Base-by-base conservation (phyloP, 192 early-diverging fungal species). In the Podila minutissima region DNA sequence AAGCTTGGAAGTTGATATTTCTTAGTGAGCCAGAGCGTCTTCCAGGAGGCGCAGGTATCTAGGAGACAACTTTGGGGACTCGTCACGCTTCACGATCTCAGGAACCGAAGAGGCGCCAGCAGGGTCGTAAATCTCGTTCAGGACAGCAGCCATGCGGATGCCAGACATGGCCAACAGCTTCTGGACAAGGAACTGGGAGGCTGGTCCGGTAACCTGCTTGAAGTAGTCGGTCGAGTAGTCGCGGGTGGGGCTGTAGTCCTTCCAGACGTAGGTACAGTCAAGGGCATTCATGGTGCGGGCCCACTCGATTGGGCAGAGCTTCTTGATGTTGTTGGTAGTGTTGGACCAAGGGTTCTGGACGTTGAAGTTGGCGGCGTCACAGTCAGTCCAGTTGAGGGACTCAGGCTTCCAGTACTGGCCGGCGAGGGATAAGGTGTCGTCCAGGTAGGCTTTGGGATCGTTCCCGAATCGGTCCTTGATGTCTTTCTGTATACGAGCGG, bases 131-230 rank as follows among this genome's bases (percentile, higher is more conserved):
- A 83, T 63, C 33, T 75, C 71, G 57, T 86, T 86, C 28, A 86
- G 59, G 28, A 84, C 65, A 28, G 83, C 83, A 28, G 85, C 85
- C 66, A 86, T 86, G 24, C 85, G 83, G 69, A 84, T 51, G 2
- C 85, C 85, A 31, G 62, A 38, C 41, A 63, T 69, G 51, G 83
- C 85, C 60, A 86, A 64, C 37, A 74, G 57, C 61, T 82, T 82
- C 59, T 84, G 83, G 26, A 74, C 33, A 38, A 86, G 33, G 57
- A 49, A 72, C 9, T 51, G 28, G 51, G 48, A 57, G 1, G 15
- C 35, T 5, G 69, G 20, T 1, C 71, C 70, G 20, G 72, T 73
- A 15, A 86, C 71, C 3, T 37, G 33, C n/a, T 69, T 15, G 49
- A 82, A 86, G 64, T 84, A 86, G 31, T 70, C 60, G 2, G 62